A percentile compares a stretch with the other conserved stretches of the same genome.
Conservation (phyloP, 1,284 basidiomycete species). For the Xanthoconium separans region DNA sequence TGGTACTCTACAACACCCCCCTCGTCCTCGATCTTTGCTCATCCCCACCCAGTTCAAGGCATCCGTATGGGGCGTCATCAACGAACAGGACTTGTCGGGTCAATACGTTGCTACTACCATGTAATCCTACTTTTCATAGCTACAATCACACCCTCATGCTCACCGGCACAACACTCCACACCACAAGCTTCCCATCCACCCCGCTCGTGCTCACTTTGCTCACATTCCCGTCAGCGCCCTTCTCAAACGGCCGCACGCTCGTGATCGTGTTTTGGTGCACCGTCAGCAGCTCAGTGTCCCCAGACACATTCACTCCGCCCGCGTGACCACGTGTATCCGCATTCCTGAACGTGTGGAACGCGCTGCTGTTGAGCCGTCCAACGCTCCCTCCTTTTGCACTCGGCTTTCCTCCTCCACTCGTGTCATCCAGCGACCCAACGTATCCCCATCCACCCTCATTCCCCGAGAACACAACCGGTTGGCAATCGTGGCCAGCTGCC, state of each 20-base stretch:
- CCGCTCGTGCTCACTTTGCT: constrained; percentile 88
- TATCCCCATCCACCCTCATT: constrained; percentile 71
- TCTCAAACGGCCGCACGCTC: constrained; percentile 78
- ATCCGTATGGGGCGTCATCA: constrained; percentile 92
- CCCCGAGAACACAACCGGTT: constrained; percentile 86
- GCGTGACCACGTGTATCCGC: constrained; percentile 86
- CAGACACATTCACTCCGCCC: constrained; percentile 36
- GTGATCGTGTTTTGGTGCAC: constrained; percentile 99
- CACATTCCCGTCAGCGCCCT: constrained; percentile 57
- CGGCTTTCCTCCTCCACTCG: constrained; percentile 44
- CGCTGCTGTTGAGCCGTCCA: constrained; percentile 90
- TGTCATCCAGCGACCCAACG: constrained; percentile 83
- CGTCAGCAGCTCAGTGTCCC: constrained; percentile 79
- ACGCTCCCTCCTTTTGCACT: constrained; percentile 48
- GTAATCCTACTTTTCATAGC: constrained; percentile 3
- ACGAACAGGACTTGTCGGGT: constrained; percentile 65
- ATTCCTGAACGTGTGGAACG: constrained; percentile 93
- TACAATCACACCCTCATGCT: constrained; percentile 44
- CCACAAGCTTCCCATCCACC: constrained; percentile 90
- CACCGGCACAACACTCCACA: constrained; percentile 80
- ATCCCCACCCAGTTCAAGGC: constrained; percentile 71
- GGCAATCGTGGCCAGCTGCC: constrained; percentile 97
- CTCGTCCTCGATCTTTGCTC: neutral
- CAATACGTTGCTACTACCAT: constrained; percentile 24
- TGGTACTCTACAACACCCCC: constrained; percentile 41